A percentile compares a stretch with the other conserved stretches of the same genome.
These are phyloP conservation scores for Cavenderia fasciculata DNA, from an alignment of 78 protist genomes.

Conservation along the genomic window DNA sequence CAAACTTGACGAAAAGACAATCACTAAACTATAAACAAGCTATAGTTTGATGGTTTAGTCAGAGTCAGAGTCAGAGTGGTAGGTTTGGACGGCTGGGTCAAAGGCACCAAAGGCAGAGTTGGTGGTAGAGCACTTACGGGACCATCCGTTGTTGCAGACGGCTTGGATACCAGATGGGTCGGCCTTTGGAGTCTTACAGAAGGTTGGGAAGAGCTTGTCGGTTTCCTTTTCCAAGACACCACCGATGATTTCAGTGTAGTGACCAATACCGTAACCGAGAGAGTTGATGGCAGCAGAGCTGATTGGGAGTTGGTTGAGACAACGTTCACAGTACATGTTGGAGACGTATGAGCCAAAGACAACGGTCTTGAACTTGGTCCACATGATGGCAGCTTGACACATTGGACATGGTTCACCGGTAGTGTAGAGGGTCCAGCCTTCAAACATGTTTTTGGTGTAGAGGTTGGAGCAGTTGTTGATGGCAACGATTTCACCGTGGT, in stretches of 20 bases:
- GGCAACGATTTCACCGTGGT: slow-evolving; percentile 35
- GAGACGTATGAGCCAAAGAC: slow-evolving; percentile 41
- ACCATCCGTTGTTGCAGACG: too few relatives aligned
- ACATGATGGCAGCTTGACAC: slow-evolving; percentile 23
- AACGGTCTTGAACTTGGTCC: slow-evolving; percentile 8
- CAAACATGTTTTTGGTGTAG: background rate
- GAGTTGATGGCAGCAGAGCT: slow-evolving; percentile 18
- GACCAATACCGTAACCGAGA: slow-evolving; percentile 23
- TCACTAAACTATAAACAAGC: too few relatives aligned
- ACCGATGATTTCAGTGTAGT: slow-evolving; percentile 6
- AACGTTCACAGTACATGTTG: slow-evolving; percentile 53
- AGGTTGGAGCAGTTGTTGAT: background rate
- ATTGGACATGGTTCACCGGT: slow-evolving; percentile 53
- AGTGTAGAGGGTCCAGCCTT: slow-evolving; percentile 15
- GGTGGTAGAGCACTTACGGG: too few relatives aligned
- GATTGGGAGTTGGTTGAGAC: slow-evolving; percentile 58
- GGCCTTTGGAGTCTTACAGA: background rate
- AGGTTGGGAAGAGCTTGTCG: slow-evolving; percentile 3
- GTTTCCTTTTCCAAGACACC: slow-evolving; percentile 27
- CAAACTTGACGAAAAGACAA: too few relatives aligned
- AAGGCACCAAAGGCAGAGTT: too few relatives aligned
- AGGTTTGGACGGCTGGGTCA: too few relatives aligned
- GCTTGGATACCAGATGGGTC: too few relatives aligned
- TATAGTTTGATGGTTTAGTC: too few relatives aligned
- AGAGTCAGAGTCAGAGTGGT: too few relatives aligned